Conservation (phyloP, 805 yeast genomes). For the Tanozyma kutaoensis region DNA sequence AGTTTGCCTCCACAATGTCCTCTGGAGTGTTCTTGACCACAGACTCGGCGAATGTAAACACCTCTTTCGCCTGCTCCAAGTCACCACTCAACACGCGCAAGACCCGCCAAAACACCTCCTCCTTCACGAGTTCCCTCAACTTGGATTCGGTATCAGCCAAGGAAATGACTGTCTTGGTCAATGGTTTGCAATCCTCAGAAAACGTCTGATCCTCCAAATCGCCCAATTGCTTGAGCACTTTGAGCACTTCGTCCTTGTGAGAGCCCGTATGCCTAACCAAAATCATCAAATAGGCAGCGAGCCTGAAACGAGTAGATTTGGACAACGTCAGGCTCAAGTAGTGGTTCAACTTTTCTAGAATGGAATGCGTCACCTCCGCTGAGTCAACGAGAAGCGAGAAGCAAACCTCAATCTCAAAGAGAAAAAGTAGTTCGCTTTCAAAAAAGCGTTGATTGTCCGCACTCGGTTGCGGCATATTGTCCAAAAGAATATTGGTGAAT, state of each 20-base stretch:
- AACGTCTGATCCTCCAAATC: slow-evolving; percentile 28
- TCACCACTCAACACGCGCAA: slow-evolving; percentile 35
- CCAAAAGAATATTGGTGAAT: slow-evolving; percentile 14
- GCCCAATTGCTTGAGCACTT: slow-evolving; percentile 9
- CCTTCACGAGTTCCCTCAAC: slow-evolving; percentile 17
- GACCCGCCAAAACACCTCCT: slow-evolving; percentile 39
- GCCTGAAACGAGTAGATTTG: slow-evolving; percentile 24
- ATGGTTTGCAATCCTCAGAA: slow-evolving; percentile 30
- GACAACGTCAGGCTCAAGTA: slow-evolving; percentile 3
- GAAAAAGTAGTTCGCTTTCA: slow-evolving; percentile 34
- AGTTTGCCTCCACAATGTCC: slow-evolving; percentile 35
- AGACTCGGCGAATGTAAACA: slow-evolving; percentile 35
- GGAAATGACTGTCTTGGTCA: slow-evolving; percentile 35
- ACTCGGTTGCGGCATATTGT: slow-evolving; percentile 12
- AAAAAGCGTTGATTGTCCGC: slow-evolving; percentile 23
- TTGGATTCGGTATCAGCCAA: slow-evolving; percentile 29
- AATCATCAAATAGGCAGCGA: slow-evolving; percentile 38
- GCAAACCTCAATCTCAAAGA: slow-evolving; percentile 30
- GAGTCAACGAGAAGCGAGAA: slow-evolving; percentile 19
- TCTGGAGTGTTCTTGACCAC: slow-evolving; percentile 19
- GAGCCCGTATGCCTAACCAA: slow-evolving; percentile 23
- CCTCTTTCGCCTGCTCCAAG: slow-evolving; percentile 24
- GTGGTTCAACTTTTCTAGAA: slow-evolving; percentile 3
- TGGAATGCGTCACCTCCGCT: slow-evolving; percentile 7
- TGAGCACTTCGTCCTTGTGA: slow-evolving; percentile 2